Base-by-base conservation (phyloP, 1,139 yeast species). In the Hansenula sp. region DNA sequence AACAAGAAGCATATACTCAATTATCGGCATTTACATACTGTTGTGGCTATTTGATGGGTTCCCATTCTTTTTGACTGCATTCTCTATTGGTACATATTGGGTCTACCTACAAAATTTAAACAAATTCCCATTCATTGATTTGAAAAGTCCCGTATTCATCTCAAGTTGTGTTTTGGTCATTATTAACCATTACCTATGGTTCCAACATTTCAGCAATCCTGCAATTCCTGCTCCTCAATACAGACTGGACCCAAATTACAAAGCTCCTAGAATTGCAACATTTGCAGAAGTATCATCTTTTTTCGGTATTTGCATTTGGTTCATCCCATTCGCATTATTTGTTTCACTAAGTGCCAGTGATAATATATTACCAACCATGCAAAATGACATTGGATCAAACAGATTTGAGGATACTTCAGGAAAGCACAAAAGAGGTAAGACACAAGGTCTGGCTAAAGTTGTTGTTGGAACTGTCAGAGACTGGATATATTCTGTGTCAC, bases 291-390 rank as follows among this genome's bases (percentile, higher is more conserved):
- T 92, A 3, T 87, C 97, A 22, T 84, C 97, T 5, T 92, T 92
- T 61, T 89, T 94, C 57, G 98, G 97, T 1, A 67, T 92, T 33
- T 82, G 95, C 53, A 82, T 92, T 13, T 92, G 99, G 99, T 73
- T 90, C 45, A 76, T 92, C 33, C 99, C 99, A 26, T 89, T 92
- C 62, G 82, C 96, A 3, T 70, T 94, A 47, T 90, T 94, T 63
- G 92, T 94, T 22, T 84, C 96, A 38, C 71, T 92, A 45, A 85
- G 95, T 59, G 97, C 97, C 7, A 86, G 88, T 47, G 99, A 94
- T 55, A 85, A 88, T 56, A 78, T 85, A 22, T 71, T 92, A 38
- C 98, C 98, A 29, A 69, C 66, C 6, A 61, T 65, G 32, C 52
- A 56, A 11, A 62, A 63, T 32, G 63, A 60, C 11, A 42, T 46